A percentile compares a stretch with the other conserved stretches of the same genome.
Evolutionary conservation across 2,329 filamentous ascomycete species (phyloP).

Genomic region (Tolypocladium endophyticum): DNA sequence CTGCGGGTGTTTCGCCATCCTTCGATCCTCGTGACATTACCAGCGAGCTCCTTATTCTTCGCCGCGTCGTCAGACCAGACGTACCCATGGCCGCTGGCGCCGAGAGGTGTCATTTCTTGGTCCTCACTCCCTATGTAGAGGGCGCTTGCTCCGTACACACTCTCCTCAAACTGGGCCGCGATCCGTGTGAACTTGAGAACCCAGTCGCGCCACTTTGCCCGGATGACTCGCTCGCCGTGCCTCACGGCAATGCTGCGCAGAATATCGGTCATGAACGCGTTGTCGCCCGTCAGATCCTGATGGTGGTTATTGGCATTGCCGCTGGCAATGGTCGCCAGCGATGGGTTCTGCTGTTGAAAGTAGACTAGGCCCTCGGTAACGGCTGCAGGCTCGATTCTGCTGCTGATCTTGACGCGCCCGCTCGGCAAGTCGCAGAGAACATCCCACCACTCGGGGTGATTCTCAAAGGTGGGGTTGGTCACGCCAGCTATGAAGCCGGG

Average conservation of each 20-base stretch:
- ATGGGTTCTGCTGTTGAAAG: constrained; percentile 72
- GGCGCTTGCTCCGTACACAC: constrained; percentile 85
- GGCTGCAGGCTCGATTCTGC: constrained; percentile 68
- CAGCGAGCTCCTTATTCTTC: constrained; percentile 77
- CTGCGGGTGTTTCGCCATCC: constrained; percentile 93
- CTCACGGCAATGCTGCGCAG: constrained; percentile 73
- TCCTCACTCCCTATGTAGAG: constrained; percentile 77
- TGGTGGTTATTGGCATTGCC: constrained; percentile 28
- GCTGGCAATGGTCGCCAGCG: constrained; percentile 38
- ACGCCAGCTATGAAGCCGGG: constrained; percentile 97
- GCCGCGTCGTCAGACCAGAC: constrained; percentile 82
- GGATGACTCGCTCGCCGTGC: constrained; percentile 80
- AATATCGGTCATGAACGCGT: constrained; percentile 80
- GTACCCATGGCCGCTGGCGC: constrained; percentile 76
- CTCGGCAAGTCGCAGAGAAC: constrained; percentile 85
- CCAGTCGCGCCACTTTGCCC: constrained; percentile 90
- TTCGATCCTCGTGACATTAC: constrained; percentile 86
- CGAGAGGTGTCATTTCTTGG: constrained; percentile 44
- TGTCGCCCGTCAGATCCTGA: constrained; percentile 73
- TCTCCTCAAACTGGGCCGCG: constrained; percentile 88
- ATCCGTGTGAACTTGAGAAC: constrained; percentile 90
- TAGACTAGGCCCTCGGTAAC: constrained; percentile 76
- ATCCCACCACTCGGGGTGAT: constrained; percentile 98
- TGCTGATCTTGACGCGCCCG: constrained; percentile 90
- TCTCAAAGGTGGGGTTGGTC: constrained; percentile 91